Evolutionary conservation across 2,329 filamentous ascomycete genomes (phyloP).

Genomic region (Alternaria infectoria): DNA sequence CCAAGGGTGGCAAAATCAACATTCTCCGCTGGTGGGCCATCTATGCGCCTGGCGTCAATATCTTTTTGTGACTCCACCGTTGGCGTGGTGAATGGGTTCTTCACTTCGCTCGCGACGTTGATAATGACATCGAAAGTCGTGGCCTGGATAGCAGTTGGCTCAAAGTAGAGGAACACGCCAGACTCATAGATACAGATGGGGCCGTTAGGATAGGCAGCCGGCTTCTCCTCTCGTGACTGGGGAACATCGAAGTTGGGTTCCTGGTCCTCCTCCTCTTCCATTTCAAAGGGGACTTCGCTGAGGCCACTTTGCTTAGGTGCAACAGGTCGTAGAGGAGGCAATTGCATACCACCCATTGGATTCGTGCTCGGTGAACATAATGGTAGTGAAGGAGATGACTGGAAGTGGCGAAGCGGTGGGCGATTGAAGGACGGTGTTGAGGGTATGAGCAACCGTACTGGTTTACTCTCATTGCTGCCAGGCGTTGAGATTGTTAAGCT

Average conservation of each 20-base stretch:
- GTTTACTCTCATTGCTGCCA: conserved; percentile 62
- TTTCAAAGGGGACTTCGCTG: conserved; percentile 70
- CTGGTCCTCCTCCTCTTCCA: conserved; percentile 71
- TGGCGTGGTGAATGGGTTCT: conserved; percentile 69
- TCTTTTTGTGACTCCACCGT: conserved; percentile 39
- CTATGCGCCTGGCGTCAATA: conserved; percentile 43
- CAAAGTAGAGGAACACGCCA: conserved; percentile 78
- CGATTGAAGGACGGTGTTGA: conserved; percentile 62
- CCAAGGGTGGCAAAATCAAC: conserved; percentile 46
- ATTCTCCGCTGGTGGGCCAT: conserved; percentile 44
- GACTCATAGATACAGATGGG: conserved; percentile 83
- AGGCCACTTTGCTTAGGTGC: conserved; percentile 46
- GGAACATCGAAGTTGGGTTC: conserved; percentile 61
- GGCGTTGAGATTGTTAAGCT: conserved; percentile 75
- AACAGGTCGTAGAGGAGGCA: conserved; percentile 50
- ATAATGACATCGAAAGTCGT: conserved; percentile 81
- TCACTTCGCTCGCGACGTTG: conserved; percentile 83
- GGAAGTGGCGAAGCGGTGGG: conserved; percentile 63
- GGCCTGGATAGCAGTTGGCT: conserved; percentile 79
- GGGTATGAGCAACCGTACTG: conserved; percentile 63
- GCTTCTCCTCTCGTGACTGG: conserved; percentile 71
- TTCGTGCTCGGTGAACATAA: conserved; percentile 60
- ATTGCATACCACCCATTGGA: conserved; percentile 58
- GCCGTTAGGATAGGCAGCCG: conserved; percentile 80
- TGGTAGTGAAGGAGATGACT: conserved; percentile 66